Evolutionary conservation across 2,329 filamentous ascomycete genomes (phyloP), one percentile per base, ranked within the genome.

Genomic region (Mollisiaceae sp.): DNA sequence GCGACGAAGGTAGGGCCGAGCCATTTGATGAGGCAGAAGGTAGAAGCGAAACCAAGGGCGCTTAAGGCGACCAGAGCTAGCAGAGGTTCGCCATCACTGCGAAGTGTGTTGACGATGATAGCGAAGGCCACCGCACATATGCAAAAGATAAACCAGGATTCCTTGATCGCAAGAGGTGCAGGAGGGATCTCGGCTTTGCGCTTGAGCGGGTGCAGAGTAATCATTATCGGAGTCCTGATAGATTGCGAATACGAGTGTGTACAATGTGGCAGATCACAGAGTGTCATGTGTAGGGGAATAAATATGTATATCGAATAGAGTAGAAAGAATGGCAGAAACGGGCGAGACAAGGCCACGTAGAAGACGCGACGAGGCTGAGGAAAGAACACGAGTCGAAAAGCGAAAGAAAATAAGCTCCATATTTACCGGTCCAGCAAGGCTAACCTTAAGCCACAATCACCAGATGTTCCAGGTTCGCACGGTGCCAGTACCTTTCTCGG

Each of bases 21-120:
- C 94, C 94, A 98, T 82, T 91, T 85, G 78, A 98, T 94, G 81
- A 97, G 87, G 74, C 91, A 88, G 78, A 92, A 98, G 67, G 89
- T 89, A 57, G 90, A 87, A 4, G 89, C 84, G 77, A 97, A 99
- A 41, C 92, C 93, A 70, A 97, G 83, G 24, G 90, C 87, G 74
- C 92, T 95, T 73, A 98, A 90, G 18, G 94, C 92, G 64, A 97
- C 82, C 0, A 93, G 97, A 11, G 93, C 94, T 71, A 96, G 84
- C 73, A 99, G 85, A 43, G 95, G 94, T 72, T 95, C 93, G 70
- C 93, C 94, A 78, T 97, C 77, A 71, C 88, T 91, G 66, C 89
- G 86, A 75, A 97, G 90, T 45, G 93, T 92, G 77, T 94, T 94
- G 69, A 85, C 82, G 69, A 98, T 85, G 70, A 97, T 83, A 65